Evolutionary conservation across 1,139 yeast species (phyloP).

Genomic region (Hanseniaspora gamundiae): DNA sequence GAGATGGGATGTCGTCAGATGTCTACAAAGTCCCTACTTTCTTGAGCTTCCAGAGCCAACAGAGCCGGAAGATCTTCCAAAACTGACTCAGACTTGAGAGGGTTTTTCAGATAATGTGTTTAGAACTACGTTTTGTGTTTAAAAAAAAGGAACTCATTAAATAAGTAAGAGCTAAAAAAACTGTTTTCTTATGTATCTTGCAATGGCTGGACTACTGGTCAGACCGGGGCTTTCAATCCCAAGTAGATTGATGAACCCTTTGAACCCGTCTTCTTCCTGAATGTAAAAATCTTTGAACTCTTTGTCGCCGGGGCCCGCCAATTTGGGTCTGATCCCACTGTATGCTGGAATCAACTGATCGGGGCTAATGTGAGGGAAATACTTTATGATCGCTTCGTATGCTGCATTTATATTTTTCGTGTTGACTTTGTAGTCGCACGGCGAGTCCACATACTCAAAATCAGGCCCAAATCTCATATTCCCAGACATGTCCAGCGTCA

Average conservation of each 20-base stretch:
- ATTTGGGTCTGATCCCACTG: slow-evolving; percentile 75
- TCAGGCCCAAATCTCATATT: slow-evolving; percentile 82
- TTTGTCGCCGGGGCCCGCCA: slow-evolving; percentile 33
- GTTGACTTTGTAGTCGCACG: slow-evolving; percentile 39
- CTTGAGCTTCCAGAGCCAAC: slow-evolving; percentile 69
- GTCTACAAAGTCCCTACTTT: slow-evolving; percentile 59
- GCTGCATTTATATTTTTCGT: slow-evolving; percentile 41
- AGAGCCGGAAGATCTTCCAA: slow-evolving; percentile 56
- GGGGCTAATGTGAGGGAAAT: slow-evolving; percentile 46
- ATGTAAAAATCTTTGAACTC: slow-evolving; percentile 65
- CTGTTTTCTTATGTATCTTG: slow-evolving; percentile 43
- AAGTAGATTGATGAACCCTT: slow-evolving; percentile 67
- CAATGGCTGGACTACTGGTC: slow-evolving; percentile 74
- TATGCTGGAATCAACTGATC: slow-evolving; percentile 53
- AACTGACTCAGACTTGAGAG: slow-evolving; percentile 24
- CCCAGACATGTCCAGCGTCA: slow-evolving; percentile 75
- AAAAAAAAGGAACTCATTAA: no score
- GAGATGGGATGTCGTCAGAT: slow-evolving; percentile 55
- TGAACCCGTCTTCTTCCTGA: slow-evolving; percentile 49
- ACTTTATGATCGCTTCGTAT: slow-evolving; percentile 43
- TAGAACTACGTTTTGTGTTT: no score
- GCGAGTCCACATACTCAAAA: slow-evolving; percentile 59
- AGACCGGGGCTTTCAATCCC: slow-evolving; percentile 90
- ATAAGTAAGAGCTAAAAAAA: slow-evolving; percentile 1
- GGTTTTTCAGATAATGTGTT: not conserved